A percentile compares a stretch with the other conserved stretches of the same genome.
Conservation (phyloP, 371 early-diverging fungal genomes). For the Actinomortierella ambigua region DNA sequence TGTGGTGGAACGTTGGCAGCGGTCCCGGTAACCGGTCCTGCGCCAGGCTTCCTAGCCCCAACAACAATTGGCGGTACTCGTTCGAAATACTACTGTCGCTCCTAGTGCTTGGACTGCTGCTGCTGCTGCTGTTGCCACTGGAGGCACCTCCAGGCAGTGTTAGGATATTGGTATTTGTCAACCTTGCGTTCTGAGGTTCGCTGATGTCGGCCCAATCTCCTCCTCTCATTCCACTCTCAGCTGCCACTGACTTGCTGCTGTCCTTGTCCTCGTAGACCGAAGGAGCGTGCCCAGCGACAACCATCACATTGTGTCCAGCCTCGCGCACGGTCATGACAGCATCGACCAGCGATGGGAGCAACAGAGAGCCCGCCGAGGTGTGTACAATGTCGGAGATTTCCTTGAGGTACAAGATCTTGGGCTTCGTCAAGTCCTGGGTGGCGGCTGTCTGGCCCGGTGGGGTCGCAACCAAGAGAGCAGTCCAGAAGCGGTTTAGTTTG, state of each 20-base stretch:
- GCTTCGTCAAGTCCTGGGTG: slow-evolving; percentile 2
- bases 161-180: too few species aligned
- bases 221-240: not conserved
- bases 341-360: slow-evolving; percentile 48
- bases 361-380: slow-evolving; percentile 38
- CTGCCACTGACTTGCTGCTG: not conserved
- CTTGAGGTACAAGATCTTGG: slow-evolving; percentile 52
- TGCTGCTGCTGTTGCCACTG: too few species aligned
- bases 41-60: not conserved
- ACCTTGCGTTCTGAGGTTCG: too few species aligned
- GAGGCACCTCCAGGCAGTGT: too few species aligned
- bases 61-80: too few species aligned
- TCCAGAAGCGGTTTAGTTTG: slow-evolving; percentile 35
- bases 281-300: slow-evolving; percentile 53
- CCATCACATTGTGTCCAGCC: slow-evolving; percentile 51
- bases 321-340: slow-evolving; percentile 52
- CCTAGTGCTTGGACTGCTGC: too few species aligned
- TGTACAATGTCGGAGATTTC: slow-evolving; percentile 56
- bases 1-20: slow-evolving; percentile 29
- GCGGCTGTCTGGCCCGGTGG: slow-evolving; percentile 4
- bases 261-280: slow-evolving; percentile 4
- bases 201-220: not conserved
- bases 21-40: slow-evolving; percentile 39
- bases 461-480: slow-evolving; percentile 34
- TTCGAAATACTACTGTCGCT: too few species aligned